These are phyloP conservation scores for Aristolochia contorta DNA, from an alignment of 164 flowering plant species.

Conservation along the genomic window DNA sequence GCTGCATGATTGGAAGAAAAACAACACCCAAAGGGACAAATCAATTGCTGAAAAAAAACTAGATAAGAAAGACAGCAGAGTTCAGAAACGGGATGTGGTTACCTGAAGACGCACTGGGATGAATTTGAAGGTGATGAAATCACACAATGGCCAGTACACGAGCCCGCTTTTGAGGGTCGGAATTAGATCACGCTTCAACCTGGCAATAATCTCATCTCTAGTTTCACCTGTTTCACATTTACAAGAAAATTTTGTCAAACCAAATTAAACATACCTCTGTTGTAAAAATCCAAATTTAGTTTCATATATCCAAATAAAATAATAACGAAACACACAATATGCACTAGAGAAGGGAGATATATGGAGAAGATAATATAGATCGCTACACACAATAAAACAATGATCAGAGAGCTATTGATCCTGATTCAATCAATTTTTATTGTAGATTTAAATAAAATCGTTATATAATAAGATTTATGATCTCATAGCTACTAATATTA, in stretches of 20 bases:
- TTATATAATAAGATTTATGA: too few relatives aligned
- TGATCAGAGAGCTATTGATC: too few relatives aligned
- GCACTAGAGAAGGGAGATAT: too few relatives aligned
- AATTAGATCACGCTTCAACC: constrained; percentile 74
- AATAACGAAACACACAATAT: too few relatives aligned
- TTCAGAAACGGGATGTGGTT: not conserved
- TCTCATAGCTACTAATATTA: too few relatives aligned
- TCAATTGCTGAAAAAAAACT: not conserved
- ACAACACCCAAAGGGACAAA: not conserved
- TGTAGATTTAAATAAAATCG: too few relatives aligned
- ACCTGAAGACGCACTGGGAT: constrained; percentile 86
- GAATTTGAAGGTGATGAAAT: constrained; percentile 69
- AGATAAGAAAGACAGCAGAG: not conserved
- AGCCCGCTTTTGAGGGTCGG: constrained; percentile 65
- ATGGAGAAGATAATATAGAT: too few relatives aligned
- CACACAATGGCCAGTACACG: constrained; percentile 76
- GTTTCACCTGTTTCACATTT: constrained; percentile 27
- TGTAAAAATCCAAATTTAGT: too few relatives aligned
- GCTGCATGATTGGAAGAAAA: constrained; percentile 34
- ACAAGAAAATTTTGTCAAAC: not conserved
- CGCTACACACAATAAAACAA: too few relatives aligned
- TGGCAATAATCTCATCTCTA: constrained; percentile 50
- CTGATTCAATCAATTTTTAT: too few relatives aligned
- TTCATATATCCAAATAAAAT: too few relatives aligned
- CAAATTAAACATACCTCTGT: too few relatives aligned